phyloP scores from a whole-genome alignment of 2,329 filamentous ascomycete species.

The Rhytidhysteron rufulum region DNA sequence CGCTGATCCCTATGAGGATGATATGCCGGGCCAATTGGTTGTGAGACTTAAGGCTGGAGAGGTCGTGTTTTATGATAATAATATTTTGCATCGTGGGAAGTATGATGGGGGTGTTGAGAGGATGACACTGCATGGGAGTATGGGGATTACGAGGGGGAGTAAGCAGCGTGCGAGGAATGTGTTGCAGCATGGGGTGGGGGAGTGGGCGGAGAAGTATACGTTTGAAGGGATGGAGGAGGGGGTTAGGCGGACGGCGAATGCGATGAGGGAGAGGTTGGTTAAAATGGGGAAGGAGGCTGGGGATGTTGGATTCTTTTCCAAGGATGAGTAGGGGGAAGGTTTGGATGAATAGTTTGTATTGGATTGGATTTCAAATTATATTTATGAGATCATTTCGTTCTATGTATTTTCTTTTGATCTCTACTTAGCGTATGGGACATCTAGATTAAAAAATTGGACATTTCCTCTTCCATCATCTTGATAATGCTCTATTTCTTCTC shows the following conservation, averaged over 20 bases:
- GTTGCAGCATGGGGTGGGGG: conserved; percentile 68
- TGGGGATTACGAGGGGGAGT: conserved; percentile 58
- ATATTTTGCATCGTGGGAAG: conserved; percentile 73
- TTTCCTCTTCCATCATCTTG: too few species aligned
- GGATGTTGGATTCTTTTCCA: conserved; percentile 55
- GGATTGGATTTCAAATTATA: too few species aligned
- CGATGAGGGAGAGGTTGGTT: conserved; percentile 61
- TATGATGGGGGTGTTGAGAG: conserved; percentile 59
- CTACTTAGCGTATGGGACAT: too few species aligned
- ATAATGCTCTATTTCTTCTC: too few species aligned
- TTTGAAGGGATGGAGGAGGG: conserved; percentile 49
- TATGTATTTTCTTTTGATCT: too few species aligned
- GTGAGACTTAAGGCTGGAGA: conserved; percentile 71
- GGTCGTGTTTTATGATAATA: conserved; percentile 85
- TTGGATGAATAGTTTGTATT: too few species aligned
- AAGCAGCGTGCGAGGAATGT: conserved; percentile 64
- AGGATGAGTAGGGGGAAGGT: conserved; percentile 33
- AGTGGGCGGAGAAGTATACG: conserved; percentile 60
- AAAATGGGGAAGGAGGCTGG: conserved; percentile 58
- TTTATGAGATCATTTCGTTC: too few species aligned
- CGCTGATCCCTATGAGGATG: conserved; percentile 61
- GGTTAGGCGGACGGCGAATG: conserved; percentile 57
- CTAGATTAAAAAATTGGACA: too few species aligned
- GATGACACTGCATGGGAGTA: conserved; percentile 69
- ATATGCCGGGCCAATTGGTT: conserved; percentile 60